These are phyloP conservation scores for Talaromyces piceae DNA, from an alignment of 2,329 filamentous ascomycete species.

Conservation along the genomic window DNA sequence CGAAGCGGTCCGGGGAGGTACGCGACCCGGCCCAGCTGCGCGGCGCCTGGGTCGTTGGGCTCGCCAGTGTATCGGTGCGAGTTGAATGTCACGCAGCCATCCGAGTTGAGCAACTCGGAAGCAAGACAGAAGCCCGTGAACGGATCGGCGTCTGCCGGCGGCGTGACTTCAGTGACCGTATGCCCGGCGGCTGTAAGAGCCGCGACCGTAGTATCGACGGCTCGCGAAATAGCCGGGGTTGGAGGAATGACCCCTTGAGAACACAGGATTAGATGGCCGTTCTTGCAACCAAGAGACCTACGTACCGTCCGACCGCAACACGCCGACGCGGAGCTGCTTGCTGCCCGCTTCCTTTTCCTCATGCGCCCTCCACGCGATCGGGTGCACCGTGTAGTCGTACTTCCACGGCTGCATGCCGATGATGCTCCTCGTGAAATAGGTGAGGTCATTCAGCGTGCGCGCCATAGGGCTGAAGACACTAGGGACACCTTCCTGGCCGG, in stretches of 20 bases:
- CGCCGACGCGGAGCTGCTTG: constrained; percentile 63
- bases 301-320: constrained; percentile 64
- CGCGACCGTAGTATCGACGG: constrained; percentile 60
- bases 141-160: constrained; percentile 66
- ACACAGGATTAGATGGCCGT: neutral
- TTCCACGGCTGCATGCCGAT: constrained; percentile 80
- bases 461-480: constrained; percentile 92
- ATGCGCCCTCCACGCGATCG: constrained; percentile 67
- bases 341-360: constrained; percentile 52
- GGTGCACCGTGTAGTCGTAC: constrained; percentile 80
- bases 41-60: constrained; percentile 69
- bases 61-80: constrained; percentile 71
- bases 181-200: constrained; percentile 68
- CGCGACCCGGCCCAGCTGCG: constrained; percentile 68
- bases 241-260: constrained; percentile 66
- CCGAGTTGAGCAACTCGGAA: constrained; percentile 72
- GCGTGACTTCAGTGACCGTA: constrained; percentile 58
- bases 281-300: neutral
- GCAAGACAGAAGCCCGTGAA: constrained; percentile 71
- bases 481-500: constrained; percentile 82
- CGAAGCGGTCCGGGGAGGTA: constrained; percentile 65
- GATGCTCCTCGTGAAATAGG: constrained; percentile 73
- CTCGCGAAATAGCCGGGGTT: constrained; percentile 72
- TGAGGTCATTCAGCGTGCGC: constrained; percentile 71
- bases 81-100: constrained; percentile 73